Evolutionary conservation across 805 yeast species (phyloP).

Genomic region (Vanderwaltozyma polyspora): DNA sequence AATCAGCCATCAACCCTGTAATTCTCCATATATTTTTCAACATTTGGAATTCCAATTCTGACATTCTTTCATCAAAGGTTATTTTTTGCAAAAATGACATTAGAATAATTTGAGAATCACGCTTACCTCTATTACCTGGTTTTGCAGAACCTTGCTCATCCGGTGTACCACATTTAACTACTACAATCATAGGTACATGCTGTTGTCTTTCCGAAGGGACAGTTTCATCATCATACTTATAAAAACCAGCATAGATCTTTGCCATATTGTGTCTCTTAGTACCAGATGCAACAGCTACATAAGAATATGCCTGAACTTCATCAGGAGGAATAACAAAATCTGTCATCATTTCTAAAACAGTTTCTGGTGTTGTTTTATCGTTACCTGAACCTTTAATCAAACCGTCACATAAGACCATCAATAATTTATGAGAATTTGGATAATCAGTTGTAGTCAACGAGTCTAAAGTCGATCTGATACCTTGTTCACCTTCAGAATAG

Average conservation of each 20-base stretch:
- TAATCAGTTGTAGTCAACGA: slow-evolving; percentile 91
- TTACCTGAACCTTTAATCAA: slow-evolving; percentile 91
- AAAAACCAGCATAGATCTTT: slow-evolving; percentile 88
- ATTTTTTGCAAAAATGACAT: slow-evolving; percentile 85
- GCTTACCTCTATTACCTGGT: slow-evolving; percentile 93
- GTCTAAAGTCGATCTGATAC: slow-evolving; percentile 79
- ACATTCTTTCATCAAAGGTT: slow-evolving; percentile 90
- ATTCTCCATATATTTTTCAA: slow-evolving; percentile 65
- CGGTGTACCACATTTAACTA: slow-evolving; percentile 85
- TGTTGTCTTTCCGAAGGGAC: slow-evolving; percentile 76
- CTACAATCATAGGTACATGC: slow-evolving; percentile 63
- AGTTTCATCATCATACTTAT: slow-evolving; percentile 67
- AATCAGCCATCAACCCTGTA: slow-evolving; percentile 75
- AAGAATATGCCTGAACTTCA: slow-evolving; percentile 70
- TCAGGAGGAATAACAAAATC: slow-evolving; percentile 62
- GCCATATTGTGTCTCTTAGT: slow-evolving; percentile 96
- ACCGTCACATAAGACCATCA: slow-evolving; percentile 87
- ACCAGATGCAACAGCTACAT: slow-evolving; percentile 94
- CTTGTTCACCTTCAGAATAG: slow-evolving; percentile 85
- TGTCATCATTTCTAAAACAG: slow-evolving; percentile 77
- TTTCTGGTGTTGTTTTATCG: slow-evolving; percentile 78
- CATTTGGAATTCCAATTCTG: slow-evolving; percentile 74
- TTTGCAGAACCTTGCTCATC: slow-evolving; percentile 57
- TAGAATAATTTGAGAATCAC: slow-evolving; percentile 84
- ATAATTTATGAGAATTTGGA: slow-evolving; percentile 87